phyloP scores from a whole-genome alignment of 2,329 filamentous ascomycete genomes.

The Sclerotinia subarctica region DNA sequence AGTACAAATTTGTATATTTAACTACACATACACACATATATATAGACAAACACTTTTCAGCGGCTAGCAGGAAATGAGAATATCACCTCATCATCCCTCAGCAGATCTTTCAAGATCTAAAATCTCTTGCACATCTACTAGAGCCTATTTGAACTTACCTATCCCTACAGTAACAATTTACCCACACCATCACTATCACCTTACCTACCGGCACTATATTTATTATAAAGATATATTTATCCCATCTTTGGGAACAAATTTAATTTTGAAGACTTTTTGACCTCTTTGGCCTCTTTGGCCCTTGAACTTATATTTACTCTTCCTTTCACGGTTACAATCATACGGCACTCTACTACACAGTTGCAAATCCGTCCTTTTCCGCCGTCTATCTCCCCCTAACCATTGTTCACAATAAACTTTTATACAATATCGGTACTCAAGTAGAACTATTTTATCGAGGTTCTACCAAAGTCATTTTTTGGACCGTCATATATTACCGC shows the following conservation, averaged over 20 bases:
- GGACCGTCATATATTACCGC: background rate
- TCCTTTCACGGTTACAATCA: background rate
- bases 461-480: constrained; percentile 11
- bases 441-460: background rate
- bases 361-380: background rate
- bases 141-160: background rate
- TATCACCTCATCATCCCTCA: constrained; percentile 15
- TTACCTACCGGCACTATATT: background rate
- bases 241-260: background rate
- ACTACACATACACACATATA: background rate
- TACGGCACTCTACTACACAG: background rate
- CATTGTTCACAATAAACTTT: background rate
- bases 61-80: background rate
- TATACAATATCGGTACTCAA: constrained; percentile 3
- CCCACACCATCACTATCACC: background rate
- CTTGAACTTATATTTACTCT: background rate
- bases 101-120: constrained; percentile 8
- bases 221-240: constrained; percentile 6
- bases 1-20: background rate
- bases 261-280: background rate
- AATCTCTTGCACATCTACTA: background rate
- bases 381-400: background rate
- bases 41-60: background rate
- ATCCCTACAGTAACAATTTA: background rate
- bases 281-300: no score